Conservation (phyloP, 176 grass and related monocot species). For the Raddia guianensis region DNA sequence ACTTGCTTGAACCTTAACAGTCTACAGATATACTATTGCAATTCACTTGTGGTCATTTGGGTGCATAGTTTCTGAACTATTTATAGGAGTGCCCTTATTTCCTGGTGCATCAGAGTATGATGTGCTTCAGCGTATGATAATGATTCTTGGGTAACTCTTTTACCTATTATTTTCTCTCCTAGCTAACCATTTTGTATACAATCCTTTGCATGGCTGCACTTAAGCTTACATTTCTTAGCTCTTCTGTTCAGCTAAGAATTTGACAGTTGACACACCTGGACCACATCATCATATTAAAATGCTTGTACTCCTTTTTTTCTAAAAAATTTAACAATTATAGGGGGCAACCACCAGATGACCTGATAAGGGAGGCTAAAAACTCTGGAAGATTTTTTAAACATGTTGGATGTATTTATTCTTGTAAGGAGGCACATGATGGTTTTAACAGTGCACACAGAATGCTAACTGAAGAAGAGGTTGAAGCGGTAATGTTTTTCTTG, state of each 20-base stretch:
- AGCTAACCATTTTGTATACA: constrained; percentile 33
- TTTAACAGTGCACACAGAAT: no score
- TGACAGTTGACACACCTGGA: not conserved
- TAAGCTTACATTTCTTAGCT: constrained; percentile 2
- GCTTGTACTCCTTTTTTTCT: not conserved
- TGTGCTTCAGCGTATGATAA: constrained; percentile 82
- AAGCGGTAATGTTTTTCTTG: no score
- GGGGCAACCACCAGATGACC: constrained; percentile 75
- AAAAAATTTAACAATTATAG: constrained; percentile 53
- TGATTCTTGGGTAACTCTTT: constrained; percentile 71
- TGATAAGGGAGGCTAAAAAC: constrained; percentile 89
- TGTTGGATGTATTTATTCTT: no score
- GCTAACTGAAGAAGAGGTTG: no score
- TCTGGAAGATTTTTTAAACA: no score
- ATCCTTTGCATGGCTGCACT: constrained; percentile 16
- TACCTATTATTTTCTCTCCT: constrained; percentile 15
- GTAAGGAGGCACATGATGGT: no score
- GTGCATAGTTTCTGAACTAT: no score
- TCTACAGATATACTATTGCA: constrained; percentile 76
- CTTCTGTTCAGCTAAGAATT: constrained; percentile 23
- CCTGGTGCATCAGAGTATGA: constrained; percentile 95
- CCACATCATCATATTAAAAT: constrained; percentile 21
- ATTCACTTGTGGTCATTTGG: constrained; percentile 99
- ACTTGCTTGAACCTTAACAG: constrained; percentile 56
- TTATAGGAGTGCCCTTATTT: constrained; percentile 96